Percentiles rank a stretch among this genome's conserved stretches.
Conservation (phyloP, 768 basidiomycete genomes). For the Trametes coccinea region DNA sequence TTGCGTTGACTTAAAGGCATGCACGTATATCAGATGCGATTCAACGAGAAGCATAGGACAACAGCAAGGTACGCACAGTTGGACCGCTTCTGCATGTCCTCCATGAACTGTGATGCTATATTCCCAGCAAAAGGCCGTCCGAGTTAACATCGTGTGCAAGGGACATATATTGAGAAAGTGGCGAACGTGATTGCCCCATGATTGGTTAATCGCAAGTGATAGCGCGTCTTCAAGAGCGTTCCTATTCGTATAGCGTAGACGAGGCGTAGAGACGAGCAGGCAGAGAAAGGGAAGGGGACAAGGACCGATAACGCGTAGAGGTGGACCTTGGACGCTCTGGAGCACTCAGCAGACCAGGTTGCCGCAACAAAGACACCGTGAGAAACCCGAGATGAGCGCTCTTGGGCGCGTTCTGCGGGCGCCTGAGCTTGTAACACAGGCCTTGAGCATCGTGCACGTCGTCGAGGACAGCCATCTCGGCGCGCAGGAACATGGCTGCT, state of each 20-base stretch:
- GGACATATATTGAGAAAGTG: constrained; percentile 9
- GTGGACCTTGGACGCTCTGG: neutral
- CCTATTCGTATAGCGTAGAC: neutral
- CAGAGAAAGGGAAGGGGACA: neutral
- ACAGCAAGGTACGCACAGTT: constrained; percentile 72
- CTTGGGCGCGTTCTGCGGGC: neutral
- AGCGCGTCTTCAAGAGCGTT: neutral
- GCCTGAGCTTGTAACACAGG: constrained; percentile 1
- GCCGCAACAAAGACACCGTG: constrained; percentile 23
- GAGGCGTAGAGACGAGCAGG: neutral
- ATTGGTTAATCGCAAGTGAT: constrained; percentile 24
- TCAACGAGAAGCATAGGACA: neutral
- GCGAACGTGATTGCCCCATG: constrained; percentile 88
- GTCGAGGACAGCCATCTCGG: constrained; percentile 20
- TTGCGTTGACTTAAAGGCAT: constrained; percentile 74
- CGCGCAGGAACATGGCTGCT: constrained; percentile 10
- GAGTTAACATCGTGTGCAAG: constrained; percentile 8
- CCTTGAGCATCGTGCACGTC: constrained; percentile 1
- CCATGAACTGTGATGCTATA: constrained; percentile 90
- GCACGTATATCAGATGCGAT: neutral
- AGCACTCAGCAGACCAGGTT: neutral
- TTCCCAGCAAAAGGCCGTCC: constrained; percentile 13
- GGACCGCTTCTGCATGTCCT: constrained; percentile 95
- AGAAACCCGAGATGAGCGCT: constrained; percentile 9
- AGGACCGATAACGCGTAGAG: constrained; percentile 10